Evolutionary conservation across 108 stramenopile genomes (phyloP).

Genomic region (Stephanodiscus triporus): DNA sequence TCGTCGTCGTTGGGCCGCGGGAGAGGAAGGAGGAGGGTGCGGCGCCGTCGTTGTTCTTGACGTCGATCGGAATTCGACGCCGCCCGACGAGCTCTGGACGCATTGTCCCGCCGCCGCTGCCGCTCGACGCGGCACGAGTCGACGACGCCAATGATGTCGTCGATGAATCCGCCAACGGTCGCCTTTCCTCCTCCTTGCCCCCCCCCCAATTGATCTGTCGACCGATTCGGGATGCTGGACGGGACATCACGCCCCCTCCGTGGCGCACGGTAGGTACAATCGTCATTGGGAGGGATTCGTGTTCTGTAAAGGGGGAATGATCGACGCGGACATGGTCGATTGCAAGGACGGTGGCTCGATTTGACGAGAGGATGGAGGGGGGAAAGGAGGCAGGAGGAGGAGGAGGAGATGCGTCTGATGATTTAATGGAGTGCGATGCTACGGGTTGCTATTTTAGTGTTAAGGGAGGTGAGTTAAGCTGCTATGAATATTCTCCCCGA

Average conservation of each 20-base stretch:
- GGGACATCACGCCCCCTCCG: slow-evolving; percentile 68
- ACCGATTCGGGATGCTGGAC: slow-evolving; percentile 73
- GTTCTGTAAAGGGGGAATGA: slow-evolving; percentile 68
- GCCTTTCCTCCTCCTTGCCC: too few species aligned
- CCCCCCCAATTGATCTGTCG: slow-evolving; percentile 50
- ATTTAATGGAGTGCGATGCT: slow-evolving; percentile 7
- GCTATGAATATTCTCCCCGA: too few species aligned
- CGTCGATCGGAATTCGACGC: slow-evolving; percentile 1
- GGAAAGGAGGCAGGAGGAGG: not conserved
- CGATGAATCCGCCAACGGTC: not conserved
- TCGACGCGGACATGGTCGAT: slow-evolving; percentile 30
- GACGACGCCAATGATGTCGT: not conserved
- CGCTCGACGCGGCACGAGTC: too few species aligned
- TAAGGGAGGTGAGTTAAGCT: too few species aligned
- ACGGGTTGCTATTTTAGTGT: too few species aligned
- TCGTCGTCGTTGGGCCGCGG: too few species aligned
- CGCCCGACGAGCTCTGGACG: slow-evolving; percentile 19
- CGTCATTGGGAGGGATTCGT: slow-evolving; percentile 77
- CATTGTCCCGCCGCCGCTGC: too few species aligned
- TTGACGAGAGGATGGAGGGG: not conserved
- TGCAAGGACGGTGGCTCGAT: not conserved
- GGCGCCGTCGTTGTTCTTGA: too few species aligned
- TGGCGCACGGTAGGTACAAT: slow-evolving; percentile 69
- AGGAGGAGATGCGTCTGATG: not conserved
- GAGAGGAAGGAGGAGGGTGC: too few species aligned